Base-by-base conservation (phyloP, 257 asterid species). In the Petunia secreta region DNA sequence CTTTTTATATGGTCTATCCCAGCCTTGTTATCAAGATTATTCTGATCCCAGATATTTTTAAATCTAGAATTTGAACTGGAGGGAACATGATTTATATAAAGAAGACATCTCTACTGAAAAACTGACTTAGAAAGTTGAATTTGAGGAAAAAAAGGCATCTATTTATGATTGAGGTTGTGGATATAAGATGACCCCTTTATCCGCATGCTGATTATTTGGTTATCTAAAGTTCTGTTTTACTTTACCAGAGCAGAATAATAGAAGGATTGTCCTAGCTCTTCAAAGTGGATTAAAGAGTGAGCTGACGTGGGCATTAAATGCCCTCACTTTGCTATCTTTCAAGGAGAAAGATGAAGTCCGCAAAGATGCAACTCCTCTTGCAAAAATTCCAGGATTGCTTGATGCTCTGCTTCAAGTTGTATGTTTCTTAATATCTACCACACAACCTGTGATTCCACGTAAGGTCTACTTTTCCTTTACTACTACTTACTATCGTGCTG, bases 231-330 rank as follows among this genome's bases (percentile, higher is more conserved):
- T 87, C 66, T 78, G 84, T 78, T 7, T 39, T 58, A 57, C 64
- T 80, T 80, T 79, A 81, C 77, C 97, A 94, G 99, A 96, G 88
- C 99, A 94, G 86, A 94, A 96, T 82, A 90, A 88, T 86, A 96
- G 92, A 87, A 87, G 99, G 87, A 96, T 96, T 83, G 98, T 96
- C 57, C 87, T 90, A 82, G 98, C 99, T 79, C 98, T 96, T 82
- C 99, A 96, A 85, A 94, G 99, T 85, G 98, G 98, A 82, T 85
- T 94, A 50, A 96, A 96, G 95, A 94, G 98, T 80, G 99, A 96
- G 89, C 76, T 96, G 85, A 92, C 98, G 3, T 96, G 98, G 99
- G 98, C 98, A 48, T 81, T 96, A 90, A 94, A 94, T 85, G 90
- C 93, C 74, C 98, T 96, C 80, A 94, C 98, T 39, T 80, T 94